These are phyloP conservation scores for Mycena floridula DNA, from an alignment of 768 basidiomycete species.

Conservation along the genomic window DNA sequence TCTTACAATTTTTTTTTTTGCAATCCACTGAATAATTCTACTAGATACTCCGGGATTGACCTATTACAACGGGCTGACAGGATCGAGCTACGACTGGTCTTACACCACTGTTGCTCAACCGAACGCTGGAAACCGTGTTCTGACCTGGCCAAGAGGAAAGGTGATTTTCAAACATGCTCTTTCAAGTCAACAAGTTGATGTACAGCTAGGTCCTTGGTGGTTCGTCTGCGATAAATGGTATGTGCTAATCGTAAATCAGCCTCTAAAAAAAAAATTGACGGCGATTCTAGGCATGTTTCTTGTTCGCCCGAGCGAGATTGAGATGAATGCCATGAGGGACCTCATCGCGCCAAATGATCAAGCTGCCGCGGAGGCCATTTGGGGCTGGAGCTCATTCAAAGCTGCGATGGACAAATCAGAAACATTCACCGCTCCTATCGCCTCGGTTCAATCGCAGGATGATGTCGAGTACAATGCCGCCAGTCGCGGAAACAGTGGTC, in stretches of 20 bases:
- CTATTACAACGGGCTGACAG: constrained; percentile 45
- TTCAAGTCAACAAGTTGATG: no score
- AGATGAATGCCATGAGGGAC: constrained; percentile 36
- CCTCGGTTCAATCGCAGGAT: constrained; percentile 26
- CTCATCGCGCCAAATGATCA: constrained; percentile 28
- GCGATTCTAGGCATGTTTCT: constrained; percentile 69
- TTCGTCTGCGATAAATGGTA: no score
- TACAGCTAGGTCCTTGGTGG: no score
- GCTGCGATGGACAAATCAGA: constrained; percentile 42
- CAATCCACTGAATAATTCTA: neutral
- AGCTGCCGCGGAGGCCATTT: constrained; percentile 19
- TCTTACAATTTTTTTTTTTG: constrained; percentile 1
- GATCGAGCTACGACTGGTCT: constrained; percentile 47
- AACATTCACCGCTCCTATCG: constrained; percentile 41
- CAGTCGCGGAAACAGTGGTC: constrained; percentile 43
- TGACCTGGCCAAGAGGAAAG: constrained; percentile 62
- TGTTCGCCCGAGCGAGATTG: constrained; percentile 44
- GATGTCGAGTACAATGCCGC: constrained; percentile 34
- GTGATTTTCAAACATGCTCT: constrained; percentile 69
- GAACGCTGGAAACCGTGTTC: constrained; percentile 31
- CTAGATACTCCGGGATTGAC: constrained; percentile 45
- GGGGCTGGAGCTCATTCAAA: constrained; percentile 38
- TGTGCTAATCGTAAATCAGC: no score
- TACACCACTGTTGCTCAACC: constrained; percentile 45
- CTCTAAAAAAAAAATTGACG: no score